Evolutionary conservation across 805 yeast genomes (phyloP), one percentile per base, ranked within the genome.

Genomic region (Lachancea meyersii): DNA sequence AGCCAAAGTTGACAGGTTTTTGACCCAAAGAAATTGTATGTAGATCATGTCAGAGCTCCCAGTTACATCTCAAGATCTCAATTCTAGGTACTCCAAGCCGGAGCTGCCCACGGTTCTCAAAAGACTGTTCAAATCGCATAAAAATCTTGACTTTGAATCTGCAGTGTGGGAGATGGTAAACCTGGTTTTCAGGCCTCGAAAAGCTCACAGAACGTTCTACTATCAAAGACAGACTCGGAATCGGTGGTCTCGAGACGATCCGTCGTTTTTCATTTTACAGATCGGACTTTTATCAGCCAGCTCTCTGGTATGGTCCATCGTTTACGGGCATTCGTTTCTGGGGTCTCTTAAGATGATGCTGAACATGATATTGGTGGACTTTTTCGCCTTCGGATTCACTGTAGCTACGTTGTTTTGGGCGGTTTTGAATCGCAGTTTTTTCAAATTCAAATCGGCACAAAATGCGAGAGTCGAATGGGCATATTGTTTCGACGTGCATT

Each of bases 401-500:
- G 70, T 86, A 14, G 77, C 96, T 8, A 80, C 95, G 1, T 45
- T 77, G 11, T 78, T 81, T 17, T 89, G 95, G 94, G 49, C 78
- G 13, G 54, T 85, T 30, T 79, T 87, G 23, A 83, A 83, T 55
- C 73, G 72, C 50, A 72, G 86, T 43, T 71, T 86, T 50, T 61
- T 64, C 44, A 76, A 74, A 49, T 68, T 69, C 51, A 51, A 56
- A 46, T 54, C 51, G 11, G 46, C 56, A 7, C 54, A 52, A 9
- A 48, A 51, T 30, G 37, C 54, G 9, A 49, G 53, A 9, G 61
- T 64, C 3, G 96, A 89, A 59, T 89, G 96, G 96, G 88, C 91
- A 1, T 88, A 86, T 60, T 87, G 96, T 66, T 89, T 89, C 59
- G 97, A 88, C 56, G 81, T 88, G 21, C 97, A 89, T 64, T 86